A percentile compares a stretch with the other conserved stretches of the same genome.
phyloP scores from a whole-genome alignment of 164 flowering plant species.

The Chimonanthus salicifolius region DNA sequence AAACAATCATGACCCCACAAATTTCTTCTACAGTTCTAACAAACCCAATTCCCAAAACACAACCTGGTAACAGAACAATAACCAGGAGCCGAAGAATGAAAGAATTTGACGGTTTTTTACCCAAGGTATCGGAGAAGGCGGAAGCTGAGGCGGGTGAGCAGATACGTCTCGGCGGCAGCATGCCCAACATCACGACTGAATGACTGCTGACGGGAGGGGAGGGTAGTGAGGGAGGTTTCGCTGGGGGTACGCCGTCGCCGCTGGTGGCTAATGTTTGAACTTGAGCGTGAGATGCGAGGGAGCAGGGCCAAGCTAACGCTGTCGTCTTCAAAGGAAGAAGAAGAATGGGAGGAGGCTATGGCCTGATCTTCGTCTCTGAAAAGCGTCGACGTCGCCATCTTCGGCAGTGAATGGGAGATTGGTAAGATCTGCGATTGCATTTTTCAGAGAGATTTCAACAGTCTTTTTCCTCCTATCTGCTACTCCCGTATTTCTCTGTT shows the following conservation, averaged over 20 bases:
- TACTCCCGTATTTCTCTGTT: background rate
- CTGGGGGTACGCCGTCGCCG: constrained; percentile 40
- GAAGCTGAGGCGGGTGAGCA: constrained; percentile 52
- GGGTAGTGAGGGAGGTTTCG: constrained; percentile 25
- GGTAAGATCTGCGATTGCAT: constrained; percentile 3
- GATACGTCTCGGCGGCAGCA: constrained; percentile 58
- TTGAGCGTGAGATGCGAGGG: background rate
- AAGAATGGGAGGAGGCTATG: background rate
- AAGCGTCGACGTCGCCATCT: background rate
- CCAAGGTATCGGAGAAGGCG: constrained; percentile 66
- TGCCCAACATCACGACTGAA: constrained; percentile 44
- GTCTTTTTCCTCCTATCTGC: background rate
- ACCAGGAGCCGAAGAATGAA: background rate
- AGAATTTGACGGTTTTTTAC: constrained; percentile 23
- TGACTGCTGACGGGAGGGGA: constrained; percentile 20
- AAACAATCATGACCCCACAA: no score
- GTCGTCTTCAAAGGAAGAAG: constrained; percentile 9
- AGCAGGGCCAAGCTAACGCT: background rate
- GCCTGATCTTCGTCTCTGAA: background rate
- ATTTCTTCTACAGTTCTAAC: no score
- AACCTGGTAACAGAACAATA: background rate
- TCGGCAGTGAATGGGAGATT: background rate
- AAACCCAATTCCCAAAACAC: background rate
- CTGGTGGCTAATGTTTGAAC: constrained; percentile 20
- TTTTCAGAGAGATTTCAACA: no score